Conservation (phyloP, 768 basidiomycete species). For the Glaciozyma antarctica region DNA sequence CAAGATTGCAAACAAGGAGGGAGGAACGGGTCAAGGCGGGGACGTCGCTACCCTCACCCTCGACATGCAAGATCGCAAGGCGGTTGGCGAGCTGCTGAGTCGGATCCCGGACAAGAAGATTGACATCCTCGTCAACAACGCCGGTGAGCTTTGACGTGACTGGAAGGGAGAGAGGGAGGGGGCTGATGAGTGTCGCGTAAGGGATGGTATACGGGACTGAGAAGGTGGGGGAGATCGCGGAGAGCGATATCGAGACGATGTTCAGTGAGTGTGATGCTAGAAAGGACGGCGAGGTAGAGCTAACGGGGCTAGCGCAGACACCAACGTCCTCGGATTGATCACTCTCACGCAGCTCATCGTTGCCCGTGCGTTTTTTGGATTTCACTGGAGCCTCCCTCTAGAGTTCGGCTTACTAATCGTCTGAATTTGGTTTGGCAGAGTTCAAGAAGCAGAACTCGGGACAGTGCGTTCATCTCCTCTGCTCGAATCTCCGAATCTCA, state of each 20-base stretch:
- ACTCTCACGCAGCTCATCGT: slow-evolving; percentile 52
- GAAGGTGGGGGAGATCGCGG: slow-evolving; percentile 68
- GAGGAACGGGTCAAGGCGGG: slow-evolving; percentile 21
- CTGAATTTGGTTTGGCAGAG: slow-evolving; percentile 45
- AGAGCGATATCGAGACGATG: slow-evolving; percentile 71
- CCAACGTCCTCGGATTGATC: slow-evolving; percentile 71
- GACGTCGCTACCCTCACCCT: slow-evolving; percentile 16
- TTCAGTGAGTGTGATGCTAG: slow-evolving; percentile 48
- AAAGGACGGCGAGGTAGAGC: not conserved
- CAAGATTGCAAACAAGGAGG: slow-evolving; percentile 17
- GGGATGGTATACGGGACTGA: slow-evolving; percentile 86
- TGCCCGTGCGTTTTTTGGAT: slow-evolving; percentile 43
- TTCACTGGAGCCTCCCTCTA: no score
- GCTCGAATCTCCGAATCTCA: not conserved
- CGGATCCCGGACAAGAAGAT: slow-evolving; percentile 20
- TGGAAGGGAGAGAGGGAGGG: not conserved
- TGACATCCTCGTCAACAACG: slow-evolving; percentile 34
- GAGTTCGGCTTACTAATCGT: no score
- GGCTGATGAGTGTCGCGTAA: slow-evolving; percentile 39
- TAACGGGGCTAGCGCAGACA: slow-evolving; percentile 19
- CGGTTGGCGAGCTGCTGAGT: slow-evolving; percentile 16
- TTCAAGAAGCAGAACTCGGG: slow-evolving; percentile 60
- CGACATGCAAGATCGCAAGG: slow-evolving; percentile 20
- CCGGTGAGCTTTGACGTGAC: not conserved
- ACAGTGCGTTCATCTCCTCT: slow-evolving; percentile 7